Evolutionary conservation across 1,284 basidiomycete species (phyloP).

Genomic region (Trichosporon coremiiforme): DNA sequence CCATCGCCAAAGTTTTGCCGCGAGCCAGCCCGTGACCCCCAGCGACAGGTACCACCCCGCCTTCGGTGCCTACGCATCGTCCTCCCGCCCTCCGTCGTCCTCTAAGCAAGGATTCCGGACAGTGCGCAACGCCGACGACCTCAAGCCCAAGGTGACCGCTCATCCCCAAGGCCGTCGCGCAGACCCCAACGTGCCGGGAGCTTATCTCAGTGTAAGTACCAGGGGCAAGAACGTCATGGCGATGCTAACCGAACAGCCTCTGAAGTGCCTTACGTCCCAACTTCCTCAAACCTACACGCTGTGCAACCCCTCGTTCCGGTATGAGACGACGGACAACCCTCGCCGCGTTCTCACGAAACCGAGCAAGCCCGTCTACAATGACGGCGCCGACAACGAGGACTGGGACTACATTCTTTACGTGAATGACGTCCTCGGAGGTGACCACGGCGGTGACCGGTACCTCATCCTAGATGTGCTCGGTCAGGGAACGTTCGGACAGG

Average conservation of each 20-base stretch:
- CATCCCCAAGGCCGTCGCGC: constrained; percentile 48
- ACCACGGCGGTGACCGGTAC: constrained; percentile 87
- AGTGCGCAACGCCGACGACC: constrained; percentile 44
- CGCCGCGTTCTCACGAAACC: constrained; percentile 93
- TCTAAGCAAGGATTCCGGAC: constrained; percentile 44
- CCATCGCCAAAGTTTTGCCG: constrained; percentile 10
- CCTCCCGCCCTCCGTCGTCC: constrained; percentile 22
- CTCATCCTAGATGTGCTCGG: constrained; percentile 97
- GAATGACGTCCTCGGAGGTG: constrained; percentile 89
- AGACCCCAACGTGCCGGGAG: constrained; percentile 50
- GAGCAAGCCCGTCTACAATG: constrained; percentile 88
- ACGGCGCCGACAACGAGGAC: constrained; percentile 95
- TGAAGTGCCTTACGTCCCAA: constrained; percentile 82
- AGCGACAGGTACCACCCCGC: constrained; percentile 13
- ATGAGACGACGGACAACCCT: constrained; percentile 89
- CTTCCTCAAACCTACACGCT: constrained; percentile 86
- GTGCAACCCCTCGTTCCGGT: constrained; percentile 88
- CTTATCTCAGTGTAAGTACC: constrained; percentile 52
- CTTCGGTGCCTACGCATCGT: background rate
- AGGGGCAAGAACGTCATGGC: background rate
- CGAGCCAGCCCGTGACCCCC: constrained; percentile 12
- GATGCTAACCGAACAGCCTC: constrained; percentile 62
- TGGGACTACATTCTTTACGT: constrained; percentile 97
- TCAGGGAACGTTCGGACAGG: constrained; percentile 98
- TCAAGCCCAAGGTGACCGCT: constrained; percentile 44